These are phyloP conservation scores for Triticum dicoccoides DNA, from an alignment of 176 grass and related monocot genomes.

Conservation along the genomic window DNA sequence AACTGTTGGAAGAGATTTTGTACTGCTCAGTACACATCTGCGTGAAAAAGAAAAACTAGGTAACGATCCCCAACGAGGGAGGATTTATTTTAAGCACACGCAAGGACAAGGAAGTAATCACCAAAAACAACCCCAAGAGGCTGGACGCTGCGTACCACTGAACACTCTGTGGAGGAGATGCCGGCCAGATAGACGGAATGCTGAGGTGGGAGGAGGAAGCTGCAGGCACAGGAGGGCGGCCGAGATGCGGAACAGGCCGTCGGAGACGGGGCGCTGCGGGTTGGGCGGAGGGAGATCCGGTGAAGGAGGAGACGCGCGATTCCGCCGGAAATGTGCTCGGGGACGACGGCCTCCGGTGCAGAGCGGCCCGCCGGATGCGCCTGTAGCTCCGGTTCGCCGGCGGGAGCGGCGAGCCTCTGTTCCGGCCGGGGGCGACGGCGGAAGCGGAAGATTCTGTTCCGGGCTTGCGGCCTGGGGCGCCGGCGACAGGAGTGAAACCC, in stretches of 20 bases:
- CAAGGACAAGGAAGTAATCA: background rate
- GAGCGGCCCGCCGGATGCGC: background rate
- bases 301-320: background rate
- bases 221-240: background rate
- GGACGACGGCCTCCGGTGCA: background rate
- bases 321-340: background rate
- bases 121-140: background rate
- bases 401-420: background rate
- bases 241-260: background rate
- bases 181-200: background rate
- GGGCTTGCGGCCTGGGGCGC: no score
- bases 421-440: no score
- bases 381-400: background rate
- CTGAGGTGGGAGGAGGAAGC: background rate
- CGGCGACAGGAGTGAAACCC: background rate
- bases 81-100: background rate
- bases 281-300: background rate
- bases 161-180: background rate
- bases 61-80: background rate
- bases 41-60: no score
- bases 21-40: background rate
- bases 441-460: no score
- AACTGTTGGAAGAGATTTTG: background rate
- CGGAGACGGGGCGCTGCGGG: background rate
- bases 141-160: background rate